Percentiles rank a stretch among this genome's conserved stretches.
Evolutionary conservation across 139 green algal genomes (phyloP).

Genomic region (Trebouxia sp.): DNA sequence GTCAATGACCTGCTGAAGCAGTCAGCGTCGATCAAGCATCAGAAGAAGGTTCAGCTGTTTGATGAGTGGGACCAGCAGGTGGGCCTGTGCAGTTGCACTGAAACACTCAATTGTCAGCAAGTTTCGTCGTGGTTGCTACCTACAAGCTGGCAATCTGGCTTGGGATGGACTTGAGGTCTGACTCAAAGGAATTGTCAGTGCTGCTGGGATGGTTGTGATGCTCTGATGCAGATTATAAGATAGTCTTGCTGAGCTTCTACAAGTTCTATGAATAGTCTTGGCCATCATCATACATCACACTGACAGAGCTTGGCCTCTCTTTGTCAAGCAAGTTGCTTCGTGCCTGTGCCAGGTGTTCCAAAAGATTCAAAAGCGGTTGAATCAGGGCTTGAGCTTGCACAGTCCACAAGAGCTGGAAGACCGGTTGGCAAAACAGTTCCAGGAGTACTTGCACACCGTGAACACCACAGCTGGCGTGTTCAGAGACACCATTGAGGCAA

Average conservation of each 20-base stretch:
- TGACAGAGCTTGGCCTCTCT: too few species aligned
- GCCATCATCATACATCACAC: too few species aligned
- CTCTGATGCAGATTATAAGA: too few species aligned
- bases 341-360: conserved; percentile 28
- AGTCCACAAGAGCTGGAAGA: conserved; percentile 2
- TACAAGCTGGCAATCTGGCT: too few species aligned
- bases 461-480: conserved; percentile 37
- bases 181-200: too few species aligned
- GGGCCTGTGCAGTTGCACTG: not conserved
- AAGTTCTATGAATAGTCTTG: too few species aligned
- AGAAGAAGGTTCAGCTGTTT: conserved; percentile 25
- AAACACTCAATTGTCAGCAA: too few species aligned
- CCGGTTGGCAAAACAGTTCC: conserved; percentile 7
- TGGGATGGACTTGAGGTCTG: too few species aligned
- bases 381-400: not conserved
- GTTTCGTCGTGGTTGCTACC: too few species aligned
- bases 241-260: too few species aligned
- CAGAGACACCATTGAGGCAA: conserved; percentile 38
- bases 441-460: conserved; percentile 32
- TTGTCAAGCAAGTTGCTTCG: too few species aligned
- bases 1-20: conserved; percentile 16
- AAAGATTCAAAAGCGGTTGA: conserved; percentile 24
- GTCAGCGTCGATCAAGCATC: not conserved
- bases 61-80: conserved; percentile 28
- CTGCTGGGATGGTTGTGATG: too few species aligned